A percentile compares a stretch with the other conserved stretches of the same genome.
Evolutionary conservation across 208 protist species (phyloP).

Genomic region (Naegleria lovaniensis): DNA sequence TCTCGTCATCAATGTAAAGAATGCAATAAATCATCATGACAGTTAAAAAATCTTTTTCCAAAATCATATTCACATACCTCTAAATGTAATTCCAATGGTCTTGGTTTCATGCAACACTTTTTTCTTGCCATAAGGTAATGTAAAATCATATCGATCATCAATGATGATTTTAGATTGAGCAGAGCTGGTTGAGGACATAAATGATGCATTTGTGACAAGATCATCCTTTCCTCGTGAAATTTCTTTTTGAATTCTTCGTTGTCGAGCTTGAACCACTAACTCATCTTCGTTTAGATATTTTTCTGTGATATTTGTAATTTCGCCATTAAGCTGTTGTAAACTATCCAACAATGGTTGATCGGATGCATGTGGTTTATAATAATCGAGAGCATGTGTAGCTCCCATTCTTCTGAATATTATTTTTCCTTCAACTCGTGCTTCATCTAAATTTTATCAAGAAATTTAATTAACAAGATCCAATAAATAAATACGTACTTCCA

Average conservation of each 20-base stretch:
- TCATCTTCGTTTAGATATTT: not conserved
- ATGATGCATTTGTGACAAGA: not conserved
- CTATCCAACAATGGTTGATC: not conserved
- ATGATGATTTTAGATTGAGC: not conserved
- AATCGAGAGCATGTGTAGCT: slow-evolving; percentile 23
- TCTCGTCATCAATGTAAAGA: no score
- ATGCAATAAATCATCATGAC: no score
- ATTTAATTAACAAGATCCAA: not conserved
- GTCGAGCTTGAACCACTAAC: not conserved
- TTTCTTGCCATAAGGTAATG: not conserved
- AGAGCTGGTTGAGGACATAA: not conserved
- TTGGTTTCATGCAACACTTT: slow-evolving; percentile 18
- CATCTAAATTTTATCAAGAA: not conserved
- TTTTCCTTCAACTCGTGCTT: not conserved
- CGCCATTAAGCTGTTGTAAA: not conserved
- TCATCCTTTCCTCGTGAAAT: not conserved
- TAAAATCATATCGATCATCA: not conserved
- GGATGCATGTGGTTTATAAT: not conserved
- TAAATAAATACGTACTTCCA: not conserved
- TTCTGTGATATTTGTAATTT: not conserved
- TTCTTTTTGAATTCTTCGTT: not conserved
- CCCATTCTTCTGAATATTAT: slow-evolving; percentile 18
- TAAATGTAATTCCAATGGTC: not conserved
- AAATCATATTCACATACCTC: not conserved
- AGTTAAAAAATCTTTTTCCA: not conserved